Evolutionary conservation across 2,329 filamentous ascomycete species (phyloP).

Genomic region (Fusarium zealandicum): DNA sequence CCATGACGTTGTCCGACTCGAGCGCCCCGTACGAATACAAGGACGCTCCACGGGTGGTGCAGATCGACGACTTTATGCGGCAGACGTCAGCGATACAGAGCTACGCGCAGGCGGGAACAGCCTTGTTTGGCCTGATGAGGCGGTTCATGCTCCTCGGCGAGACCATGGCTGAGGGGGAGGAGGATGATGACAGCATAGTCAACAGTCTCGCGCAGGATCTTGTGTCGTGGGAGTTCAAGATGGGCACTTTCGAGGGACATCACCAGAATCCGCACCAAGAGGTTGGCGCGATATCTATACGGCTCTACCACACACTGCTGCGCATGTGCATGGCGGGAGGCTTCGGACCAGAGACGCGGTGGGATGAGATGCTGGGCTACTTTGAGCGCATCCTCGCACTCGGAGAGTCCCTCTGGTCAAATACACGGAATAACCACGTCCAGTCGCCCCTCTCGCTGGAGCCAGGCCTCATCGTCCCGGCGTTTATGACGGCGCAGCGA

Average conservation of each 20-base stretch:
- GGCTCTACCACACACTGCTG: constrained; percentile 43
- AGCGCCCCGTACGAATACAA: constrained; percentile 43
- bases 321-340: constrained; percentile 28
- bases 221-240: constrained; percentile 34
- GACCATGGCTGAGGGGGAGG: background rate
- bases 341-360: constrained; percentile 40
- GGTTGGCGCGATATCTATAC: constrained; percentile 31
- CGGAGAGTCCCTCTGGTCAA: constrained; percentile 26
- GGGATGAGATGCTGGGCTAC: constrained; percentile 40
- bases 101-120: constrained; percentile 35
- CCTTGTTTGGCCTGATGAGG: constrained; percentile 32
- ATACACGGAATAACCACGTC: constrained; percentile 18
- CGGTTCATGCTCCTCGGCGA: constrained; percentile 35
- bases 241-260: constrained; percentile 34
- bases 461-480: constrained; percentile 43
- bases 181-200: background rate
- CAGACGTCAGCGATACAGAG: constrained; percentile 15
- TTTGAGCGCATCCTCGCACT: constrained; percentile 41
- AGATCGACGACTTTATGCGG: constrained; percentile 25
- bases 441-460: constrained; percentile 43
- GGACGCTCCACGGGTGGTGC: constrained; percentile 14
- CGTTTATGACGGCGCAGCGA: constrained; percentile 39
- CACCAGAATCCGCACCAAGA: constrained; percentile 12
- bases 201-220: constrained; percentile 19
- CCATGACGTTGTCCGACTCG: constrained; percentile 46